These are phyloP conservation scores for Candida chilensis DNA, from an alignment of 805 yeast species.

Conservation along the genomic window DNA sequence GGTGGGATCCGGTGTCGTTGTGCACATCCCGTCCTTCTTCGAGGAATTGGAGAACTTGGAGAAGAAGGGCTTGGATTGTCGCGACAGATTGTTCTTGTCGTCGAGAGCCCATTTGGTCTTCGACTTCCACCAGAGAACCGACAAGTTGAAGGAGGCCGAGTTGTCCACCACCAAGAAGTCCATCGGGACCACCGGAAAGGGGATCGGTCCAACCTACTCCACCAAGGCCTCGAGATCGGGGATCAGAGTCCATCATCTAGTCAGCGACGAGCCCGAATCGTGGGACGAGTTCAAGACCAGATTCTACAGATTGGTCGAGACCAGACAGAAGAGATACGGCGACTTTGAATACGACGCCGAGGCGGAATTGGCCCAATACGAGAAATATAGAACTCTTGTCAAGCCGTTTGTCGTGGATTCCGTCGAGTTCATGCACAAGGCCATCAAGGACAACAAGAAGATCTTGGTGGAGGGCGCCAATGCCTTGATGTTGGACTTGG, in stretches of 20 bases:
- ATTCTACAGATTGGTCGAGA: constrained; percentile 66
- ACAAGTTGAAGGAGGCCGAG: constrained; percentile 90
- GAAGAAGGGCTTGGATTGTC: constrained; percentile 69
- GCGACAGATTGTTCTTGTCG: constrained; percentile 75
- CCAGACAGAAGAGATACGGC: constrained; percentile 88
- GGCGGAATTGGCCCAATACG: constrained; percentile 71
- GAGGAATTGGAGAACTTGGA: constrained; percentile 77
- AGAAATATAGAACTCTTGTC: constrained; percentile 60
- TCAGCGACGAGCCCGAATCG: constrained; percentile 78
- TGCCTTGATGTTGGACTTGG: constrained; percentile 95
- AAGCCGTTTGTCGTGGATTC: constrained; percentile 94
- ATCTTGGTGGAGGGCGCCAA: constrained; percentile 96
- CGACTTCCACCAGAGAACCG: constrained; percentile 97
- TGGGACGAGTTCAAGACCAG: constrained; percentile 86
- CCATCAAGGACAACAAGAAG: constrained; percentile 69
- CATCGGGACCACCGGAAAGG: constrained; percentile 98
- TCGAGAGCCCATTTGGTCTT: constrained; percentile 95
- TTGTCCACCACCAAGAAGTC: constrained; percentile 70
- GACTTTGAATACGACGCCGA: constrained; percentile 82
- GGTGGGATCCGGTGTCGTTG: constrained; percentile 93
- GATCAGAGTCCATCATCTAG: constrained; percentile 91
- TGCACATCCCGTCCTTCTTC: constrained; percentile 90
- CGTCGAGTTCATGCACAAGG: constrained; percentile 73
- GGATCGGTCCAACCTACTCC: constrained; percentile 97
- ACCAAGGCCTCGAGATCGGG: constrained; percentile 97